Percentiles rank a stretch among this genome's conserved stretches.
These are phyloP conservation scores for Liriodendron chinense DNA, from an alignment of 164 flowering plant genomes.

Conservation along the genomic window DNA sequence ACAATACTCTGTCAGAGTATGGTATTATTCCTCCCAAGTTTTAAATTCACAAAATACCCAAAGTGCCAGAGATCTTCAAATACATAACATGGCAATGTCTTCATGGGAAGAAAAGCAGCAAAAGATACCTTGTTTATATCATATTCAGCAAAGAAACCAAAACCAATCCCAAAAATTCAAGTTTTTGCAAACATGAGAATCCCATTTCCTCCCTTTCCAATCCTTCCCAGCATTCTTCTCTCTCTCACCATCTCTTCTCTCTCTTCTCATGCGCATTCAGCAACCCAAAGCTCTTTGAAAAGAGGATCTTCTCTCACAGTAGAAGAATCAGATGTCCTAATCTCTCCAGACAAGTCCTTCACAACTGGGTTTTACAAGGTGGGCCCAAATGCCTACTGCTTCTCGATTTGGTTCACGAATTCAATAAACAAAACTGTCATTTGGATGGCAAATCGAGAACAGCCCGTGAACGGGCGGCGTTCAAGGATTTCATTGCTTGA, in stretches of 20 bases:
- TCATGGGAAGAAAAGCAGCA: no score
- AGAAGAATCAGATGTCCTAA: background rate
- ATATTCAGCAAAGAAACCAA: background rate
- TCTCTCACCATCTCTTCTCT: background rate
- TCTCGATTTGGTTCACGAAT: constrained; percentile 15
- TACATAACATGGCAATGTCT: no score
- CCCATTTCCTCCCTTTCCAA: constrained; percentile 5
- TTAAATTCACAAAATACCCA: no score
- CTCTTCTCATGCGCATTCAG: background rate
- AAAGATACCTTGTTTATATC: background rate
- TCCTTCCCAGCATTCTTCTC: background rate
- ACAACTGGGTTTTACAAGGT: constrained; percentile 12
- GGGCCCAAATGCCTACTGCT: constrained; percentile 12
- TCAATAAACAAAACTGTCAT: background rate
- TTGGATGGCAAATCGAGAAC: constrained; percentile 30
- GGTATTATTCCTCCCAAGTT: no score
- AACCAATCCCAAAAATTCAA: background rate
- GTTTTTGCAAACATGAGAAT: background rate
- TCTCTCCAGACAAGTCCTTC: constrained; percentile 7
- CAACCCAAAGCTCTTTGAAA: background rate
- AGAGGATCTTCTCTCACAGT: constrained; percentile 1
- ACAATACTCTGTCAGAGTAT: no score
- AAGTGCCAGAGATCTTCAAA: no score
- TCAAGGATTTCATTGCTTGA: background rate
- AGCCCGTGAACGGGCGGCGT: constrained; percentile 17